A percentile compares a stretch with the other conserved stretches of the same genome.
Conservation (phyloP, 1,139 yeast species). For the Wickerhamomyces sp. region DNA sequence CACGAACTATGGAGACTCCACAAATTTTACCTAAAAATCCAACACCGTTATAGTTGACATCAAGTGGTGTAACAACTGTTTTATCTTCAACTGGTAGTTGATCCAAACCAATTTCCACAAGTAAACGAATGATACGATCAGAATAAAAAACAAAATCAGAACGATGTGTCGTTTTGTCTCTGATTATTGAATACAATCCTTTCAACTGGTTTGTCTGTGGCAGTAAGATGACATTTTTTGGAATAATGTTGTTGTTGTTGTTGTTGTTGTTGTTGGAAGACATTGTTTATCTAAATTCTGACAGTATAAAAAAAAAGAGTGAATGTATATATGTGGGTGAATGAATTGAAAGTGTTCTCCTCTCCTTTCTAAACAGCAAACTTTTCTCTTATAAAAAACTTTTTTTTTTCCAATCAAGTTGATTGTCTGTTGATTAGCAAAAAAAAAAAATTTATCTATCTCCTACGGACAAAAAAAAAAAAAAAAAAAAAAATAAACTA, state of each 20-base stretch:
- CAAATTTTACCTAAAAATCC: conserved; percentile 87
- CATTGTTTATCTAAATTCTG: conserved; percentile 7
- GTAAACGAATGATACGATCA: conserved; percentile 84
- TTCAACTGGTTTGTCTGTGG: conserved; percentile 86
- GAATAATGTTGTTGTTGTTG: too few species aligned
- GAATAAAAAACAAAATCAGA: conserved; percentile 94
- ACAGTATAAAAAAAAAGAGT: too few species aligned
- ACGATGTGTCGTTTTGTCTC: conserved; percentile 72
- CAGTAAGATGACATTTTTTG: conserved; percentile 58
- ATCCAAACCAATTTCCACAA: conserved; percentile 93
- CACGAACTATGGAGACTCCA: conserved; percentile 95
- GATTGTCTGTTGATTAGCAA: too few species aligned
- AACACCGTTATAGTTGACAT: conserved; percentile 70
- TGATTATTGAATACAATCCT: conserved; percentile 84
- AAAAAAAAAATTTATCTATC: conserved; percentile 1
- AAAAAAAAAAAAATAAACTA: too few species aligned
- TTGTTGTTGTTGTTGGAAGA: too few species aligned
- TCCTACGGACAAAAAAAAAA: conserved; percentile 2
- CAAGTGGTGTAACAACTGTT: conserved; percentile 72
- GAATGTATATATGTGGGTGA: too few species aligned
- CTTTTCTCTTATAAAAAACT: too few species aligned
- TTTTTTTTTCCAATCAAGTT: too few species aligned
- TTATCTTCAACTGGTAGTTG: conserved; percentile 77
- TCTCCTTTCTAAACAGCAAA: too few species aligned
- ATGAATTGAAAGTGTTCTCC: too few species aligned